Evolutionary conservation across 2,329 filamentous ascomycete genomes (phyloP), one percentile per base, ranked within the genome.

Genomic region (Pseudogymnoascus destructans): DNA sequence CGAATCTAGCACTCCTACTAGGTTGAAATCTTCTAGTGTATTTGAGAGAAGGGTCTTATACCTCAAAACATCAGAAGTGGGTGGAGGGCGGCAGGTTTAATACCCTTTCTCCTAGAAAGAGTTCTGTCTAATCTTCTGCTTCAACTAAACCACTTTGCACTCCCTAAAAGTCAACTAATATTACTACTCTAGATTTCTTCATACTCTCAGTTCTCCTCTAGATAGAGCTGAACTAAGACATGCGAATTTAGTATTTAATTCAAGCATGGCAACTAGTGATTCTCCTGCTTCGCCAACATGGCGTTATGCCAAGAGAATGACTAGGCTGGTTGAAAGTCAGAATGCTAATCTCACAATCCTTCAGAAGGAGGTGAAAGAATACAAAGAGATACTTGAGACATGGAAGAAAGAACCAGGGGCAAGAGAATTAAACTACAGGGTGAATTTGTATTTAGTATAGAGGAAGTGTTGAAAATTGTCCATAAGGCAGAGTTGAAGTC

Each of bases 361-460:
- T 23, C 15, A 27, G 8, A 57, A 57, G n/a, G 17, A 57, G 36
- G 21, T 57, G 6, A 19, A 40, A 42, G n/a, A 57, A 15, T 57
- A 33, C 19, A 57, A 57, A 57, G 36, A 57, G 33, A 42, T 46
- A 13, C 40, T 46, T 46, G 5, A 46, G 10, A 33, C 30, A 33
- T 2, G 11, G 5, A 33, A 33, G 30, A 33, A 33, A 33, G 30
- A 13, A 57, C 33, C 27, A 57, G 27, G n/a, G 35, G 33, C 23
- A 57, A 57, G 36, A 57, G 55, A 15, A 27, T 57, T 42, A 57
- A 27, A n/a, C 19, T 42, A 46, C 15, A 57, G 17, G 33, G 33
- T 8, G 33, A 57, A 42, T 57, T 57, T 57, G 11, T 57, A 4
- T 57, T 57, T 15, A 40, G 17, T 40, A 57, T 21, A 4, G 13